phyloP scores from a whole-genome alignment of 140 eudicot genomes.

The Stevia rebaudiana region DNA sequence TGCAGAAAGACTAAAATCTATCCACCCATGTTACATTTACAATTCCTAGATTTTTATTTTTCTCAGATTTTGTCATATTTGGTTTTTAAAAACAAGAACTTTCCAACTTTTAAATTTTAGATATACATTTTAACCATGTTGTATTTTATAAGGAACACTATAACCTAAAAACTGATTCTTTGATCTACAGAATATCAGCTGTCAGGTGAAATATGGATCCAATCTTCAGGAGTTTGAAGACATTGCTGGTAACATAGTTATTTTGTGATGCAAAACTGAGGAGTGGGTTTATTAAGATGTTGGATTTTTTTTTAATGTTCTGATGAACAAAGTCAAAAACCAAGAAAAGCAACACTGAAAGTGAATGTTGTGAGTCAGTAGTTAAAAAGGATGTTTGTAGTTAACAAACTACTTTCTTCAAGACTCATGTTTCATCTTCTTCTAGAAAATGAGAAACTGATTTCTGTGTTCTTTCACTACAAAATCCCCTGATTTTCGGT shows the following conservation, averaged over 20 bases:
- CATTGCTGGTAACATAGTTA: neutral
- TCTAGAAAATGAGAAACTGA: no score
- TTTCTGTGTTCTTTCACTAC: neutral
- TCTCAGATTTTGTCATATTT: no score
- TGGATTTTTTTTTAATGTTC: neutral
- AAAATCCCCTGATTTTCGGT: no score
- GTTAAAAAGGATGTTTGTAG: constrained; percentile 19
- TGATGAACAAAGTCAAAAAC: constrained; percentile 3
- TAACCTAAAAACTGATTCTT: no score
- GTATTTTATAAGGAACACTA: no score
- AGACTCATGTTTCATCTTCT: constrained; percentile 3
- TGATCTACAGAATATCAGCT: constrained; percentile 7
- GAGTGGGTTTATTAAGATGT: constrained; percentile 12
- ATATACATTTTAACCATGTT: no score
- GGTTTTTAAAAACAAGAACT: no score
- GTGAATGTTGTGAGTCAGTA: constrained; percentile 12
- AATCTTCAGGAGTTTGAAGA: constrained; percentile 3
- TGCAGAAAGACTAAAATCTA: no score
- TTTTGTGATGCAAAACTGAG: constrained; percentile 15
- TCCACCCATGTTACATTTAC: no score
- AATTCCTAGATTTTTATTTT: no score
- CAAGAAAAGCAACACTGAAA: constrained; percentile 10
- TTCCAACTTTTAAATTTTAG: no score
- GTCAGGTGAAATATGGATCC: neutral
- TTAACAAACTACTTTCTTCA: neutral